Evolutionary conservation across 2,329 filamentous ascomycete species (phyloP).

Genomic region (Tolypocladium cylindrosporum): DNA sequence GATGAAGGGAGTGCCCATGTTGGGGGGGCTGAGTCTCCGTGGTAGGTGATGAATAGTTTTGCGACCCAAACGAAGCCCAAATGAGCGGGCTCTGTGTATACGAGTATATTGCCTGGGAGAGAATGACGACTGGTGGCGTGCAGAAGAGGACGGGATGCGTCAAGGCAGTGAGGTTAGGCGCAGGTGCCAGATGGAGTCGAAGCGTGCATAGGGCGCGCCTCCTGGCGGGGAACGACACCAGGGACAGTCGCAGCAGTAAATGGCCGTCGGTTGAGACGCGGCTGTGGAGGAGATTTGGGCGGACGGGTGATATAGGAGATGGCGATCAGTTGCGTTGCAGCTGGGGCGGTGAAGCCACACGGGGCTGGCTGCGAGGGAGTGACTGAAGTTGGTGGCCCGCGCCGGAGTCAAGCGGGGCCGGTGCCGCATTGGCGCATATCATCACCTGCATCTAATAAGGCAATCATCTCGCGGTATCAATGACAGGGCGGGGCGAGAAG

Average conservation of each 20-base stretch:
- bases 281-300: not conserved
- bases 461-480: no score
- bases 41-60: not conserved
- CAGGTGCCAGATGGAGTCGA: not conserved
- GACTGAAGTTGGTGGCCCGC: not conserved
- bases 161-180: not conserved
- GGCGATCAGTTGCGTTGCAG: not conserved
- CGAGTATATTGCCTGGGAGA: not conserved
- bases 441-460: not conserved
- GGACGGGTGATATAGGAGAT: not conserved
- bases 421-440: not conserved
- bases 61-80: not conserved
- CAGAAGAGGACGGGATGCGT: not conserved
- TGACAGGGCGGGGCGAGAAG: not conserved
- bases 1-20: conserved; percentile 41
- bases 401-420: not conserved
- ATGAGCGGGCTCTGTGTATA: not conserved
- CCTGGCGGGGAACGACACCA: not conserved
- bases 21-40: conserved; percentile 1
- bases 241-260: not conserved
- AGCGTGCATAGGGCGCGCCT: not conserved
- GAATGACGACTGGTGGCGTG: no score
- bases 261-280: not conserved
- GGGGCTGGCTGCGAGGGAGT: not conserved
- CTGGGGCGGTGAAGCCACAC: not conserved